Evolutionary conservation across 768 basidiomycete genomes (phyloP).

Genomic region (Termitomyces sp.): DNA sequence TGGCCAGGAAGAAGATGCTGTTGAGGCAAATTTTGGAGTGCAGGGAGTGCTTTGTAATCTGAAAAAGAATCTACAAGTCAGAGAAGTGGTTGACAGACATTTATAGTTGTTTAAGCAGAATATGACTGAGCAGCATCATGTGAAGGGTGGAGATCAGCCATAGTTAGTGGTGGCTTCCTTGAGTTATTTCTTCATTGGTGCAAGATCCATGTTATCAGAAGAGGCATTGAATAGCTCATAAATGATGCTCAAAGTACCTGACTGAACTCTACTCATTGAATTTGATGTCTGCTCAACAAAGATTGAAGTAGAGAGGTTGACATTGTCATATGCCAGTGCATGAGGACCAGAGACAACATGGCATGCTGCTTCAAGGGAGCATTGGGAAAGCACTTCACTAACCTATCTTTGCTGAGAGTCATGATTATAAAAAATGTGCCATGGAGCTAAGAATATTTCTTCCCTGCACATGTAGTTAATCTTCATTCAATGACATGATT

Average conservation of each 20-base stretch:
- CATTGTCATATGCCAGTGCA: constrained; percentile 2
- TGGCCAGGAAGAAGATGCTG: constrained; percentile 17
- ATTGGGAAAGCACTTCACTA: constrained; percentile 1
- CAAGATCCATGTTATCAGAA: not conserved
- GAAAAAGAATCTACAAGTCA: not conserved
- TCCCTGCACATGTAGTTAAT: too few species aligned
- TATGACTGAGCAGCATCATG: not conserved
- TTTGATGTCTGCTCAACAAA: constrained; percentile 24
- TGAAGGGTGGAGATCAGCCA: not conserved
- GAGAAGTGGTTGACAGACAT: not conserved
- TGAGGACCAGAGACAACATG: not conserved
- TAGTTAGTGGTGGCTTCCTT: not conserved
- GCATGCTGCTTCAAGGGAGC: constrained; percentile 1
- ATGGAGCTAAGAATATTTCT: not conserved
- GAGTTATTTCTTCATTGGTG: not conserved
- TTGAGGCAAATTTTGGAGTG: constrained; percentile 16
- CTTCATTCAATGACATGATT: not conserved
- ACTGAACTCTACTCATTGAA: constrained; percentile 29
- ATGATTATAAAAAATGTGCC: not conserved
- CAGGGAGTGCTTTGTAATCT: not conserved
- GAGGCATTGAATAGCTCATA: not conserved
- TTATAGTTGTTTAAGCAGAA: not conserved
- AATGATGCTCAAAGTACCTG: constrained; percentile 24
- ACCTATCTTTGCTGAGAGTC: constrained; percentile 1
- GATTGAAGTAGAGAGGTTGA: constrained; percentile 18